Evolutionary conservation across 2,329 filamentous ascomycete species (phyloP).

Genomic region (Nannizzia gypsea): DNA sequence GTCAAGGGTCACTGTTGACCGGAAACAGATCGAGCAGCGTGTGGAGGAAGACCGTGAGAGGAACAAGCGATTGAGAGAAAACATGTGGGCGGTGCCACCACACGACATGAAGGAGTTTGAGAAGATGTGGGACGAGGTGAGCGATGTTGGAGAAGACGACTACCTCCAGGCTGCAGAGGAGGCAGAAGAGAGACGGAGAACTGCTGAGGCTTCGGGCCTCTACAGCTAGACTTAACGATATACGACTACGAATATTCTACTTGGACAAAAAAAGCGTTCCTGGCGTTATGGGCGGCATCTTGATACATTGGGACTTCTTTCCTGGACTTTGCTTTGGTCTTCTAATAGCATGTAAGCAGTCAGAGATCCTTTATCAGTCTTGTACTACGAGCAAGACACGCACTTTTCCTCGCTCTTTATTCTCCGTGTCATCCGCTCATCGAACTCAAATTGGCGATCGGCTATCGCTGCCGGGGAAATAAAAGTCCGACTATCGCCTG

Average conservation of each 20-base stretch:
- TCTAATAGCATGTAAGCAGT: neutral
- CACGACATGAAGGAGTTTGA: conserved; percentile 60
- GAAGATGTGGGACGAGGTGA: conserved; percentile 75
- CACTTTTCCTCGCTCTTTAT: too few relatives aligned
- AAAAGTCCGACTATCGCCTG: neutral
- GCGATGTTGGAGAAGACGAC: conserved; percentile 80
- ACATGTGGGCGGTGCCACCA: conserved; percentile 75
- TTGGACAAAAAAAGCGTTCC: neutral
- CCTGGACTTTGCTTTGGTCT: conserved; percentile 1
- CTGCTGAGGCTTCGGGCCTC: conserved; percentile 26
- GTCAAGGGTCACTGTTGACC: conserved; percentile 52
- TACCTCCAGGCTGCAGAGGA: conserved; percentile 67
- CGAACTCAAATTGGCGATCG: neutral
- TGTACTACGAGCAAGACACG: too few relatives aligned
- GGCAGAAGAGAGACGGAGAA: conserved; percentile 41
- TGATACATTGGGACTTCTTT: neutral
- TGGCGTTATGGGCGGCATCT: neutral
- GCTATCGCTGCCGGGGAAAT: neutral
- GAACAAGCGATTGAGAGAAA: conserved; percentile 83
- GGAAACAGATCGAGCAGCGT: conserved; percentile 82
- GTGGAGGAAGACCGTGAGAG: conserved; percentile 95
- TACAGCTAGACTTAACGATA: neutral
- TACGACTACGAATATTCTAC: neutral
- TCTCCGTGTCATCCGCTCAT: too few relatives aligned
- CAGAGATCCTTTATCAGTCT: too few relatives aligned